Evolutionary conservation across 2,329 filamentous ascomycete species (phyloP).

Genomic region (Ophiosphaerella korrae): DNA sequence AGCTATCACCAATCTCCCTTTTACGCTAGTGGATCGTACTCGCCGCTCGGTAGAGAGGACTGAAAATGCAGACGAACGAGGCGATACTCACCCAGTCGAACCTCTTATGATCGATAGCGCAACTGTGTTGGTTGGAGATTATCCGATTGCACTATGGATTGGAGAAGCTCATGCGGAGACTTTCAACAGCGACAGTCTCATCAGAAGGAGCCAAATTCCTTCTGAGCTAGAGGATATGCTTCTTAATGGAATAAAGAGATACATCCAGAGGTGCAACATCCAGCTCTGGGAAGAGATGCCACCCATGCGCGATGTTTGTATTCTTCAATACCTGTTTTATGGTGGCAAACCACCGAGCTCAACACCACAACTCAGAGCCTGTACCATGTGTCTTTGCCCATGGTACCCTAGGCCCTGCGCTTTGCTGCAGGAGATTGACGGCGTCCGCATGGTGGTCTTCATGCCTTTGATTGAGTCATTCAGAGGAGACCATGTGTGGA

Average conservation of each 20-base stretch:
- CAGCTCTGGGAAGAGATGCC: conserved; percentile 7
- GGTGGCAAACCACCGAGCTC: conserved; percentile 4
- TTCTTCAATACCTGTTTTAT: conserved; percentile 13
- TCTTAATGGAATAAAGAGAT: conserved; percentile 1
- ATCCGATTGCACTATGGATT: conserved; percentile 11
- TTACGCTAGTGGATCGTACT: background rate
- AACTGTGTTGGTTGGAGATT: background rate
- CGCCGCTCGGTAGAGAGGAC: background rate
- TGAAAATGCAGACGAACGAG: background rate
- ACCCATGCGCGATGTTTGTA: conserved; percentile 8
- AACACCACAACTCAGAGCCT: conserved; percentile 9
- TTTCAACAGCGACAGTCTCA: background rate
- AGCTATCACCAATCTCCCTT: background rate
- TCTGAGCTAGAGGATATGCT: conserved; percentile 4
- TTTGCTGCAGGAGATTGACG: conserved; percentile 13
- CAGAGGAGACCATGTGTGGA: background rate
- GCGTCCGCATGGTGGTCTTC: conserved; percentile 15
- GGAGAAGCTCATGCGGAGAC: background rate
- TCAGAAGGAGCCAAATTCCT: conserved; percentile 2
- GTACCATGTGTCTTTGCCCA: conserved; percentile 8
- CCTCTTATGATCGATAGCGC: background rate
- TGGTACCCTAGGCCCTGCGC: conserved; percentile 13
- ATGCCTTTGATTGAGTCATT: conserved; percentile 10
- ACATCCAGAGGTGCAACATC: background rate
- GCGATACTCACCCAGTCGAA: background rate